Evolutionary conservation across 129 eudicot species (phyloP).

Genomic region (Artemisia annua): DNA sequence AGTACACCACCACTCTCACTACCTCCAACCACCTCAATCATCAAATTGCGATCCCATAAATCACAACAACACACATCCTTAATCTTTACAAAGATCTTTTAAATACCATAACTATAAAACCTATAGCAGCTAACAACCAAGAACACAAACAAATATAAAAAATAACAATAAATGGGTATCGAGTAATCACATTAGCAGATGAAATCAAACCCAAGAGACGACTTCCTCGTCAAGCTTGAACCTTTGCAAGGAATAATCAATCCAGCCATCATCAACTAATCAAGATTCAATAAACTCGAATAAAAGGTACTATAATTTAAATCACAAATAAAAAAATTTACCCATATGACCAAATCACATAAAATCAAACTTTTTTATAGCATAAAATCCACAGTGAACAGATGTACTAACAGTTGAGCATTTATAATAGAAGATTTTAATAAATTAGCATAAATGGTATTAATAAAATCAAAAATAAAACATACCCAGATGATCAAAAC

Average conservation of each 20-base stretch:
- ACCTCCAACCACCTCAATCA: no score
- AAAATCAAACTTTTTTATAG: no score
- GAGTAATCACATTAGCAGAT: constrained; percentile 76
- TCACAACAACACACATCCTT: background rate
- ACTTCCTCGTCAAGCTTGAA: constrained; percentile 64
- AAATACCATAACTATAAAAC: background rate
- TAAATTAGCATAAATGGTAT: no score
- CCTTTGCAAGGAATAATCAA: constrained; percentile 87
- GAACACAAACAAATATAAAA: background rate
- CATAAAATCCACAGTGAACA: no score
- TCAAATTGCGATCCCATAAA: no score
- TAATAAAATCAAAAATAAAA: no score
- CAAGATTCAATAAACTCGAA: constrained; percentile 32
- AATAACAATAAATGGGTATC: constrained; percentile 19
- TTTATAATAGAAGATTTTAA: constrained; percentile 11
- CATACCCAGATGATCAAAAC: no score
- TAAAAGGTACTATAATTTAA: no score
- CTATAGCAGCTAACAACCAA: background rate
- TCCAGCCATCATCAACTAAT: constrained; percentile 70
- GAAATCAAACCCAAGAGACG: constrained; percentile 87
- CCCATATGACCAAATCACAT: no score
- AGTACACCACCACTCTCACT: no score
- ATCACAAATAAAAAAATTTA: no score
- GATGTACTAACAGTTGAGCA: no score
- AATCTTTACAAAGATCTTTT: background rate